Conservation (phyloP, 164 flowering plant species). For the Houttuynia cordata region DNA sequence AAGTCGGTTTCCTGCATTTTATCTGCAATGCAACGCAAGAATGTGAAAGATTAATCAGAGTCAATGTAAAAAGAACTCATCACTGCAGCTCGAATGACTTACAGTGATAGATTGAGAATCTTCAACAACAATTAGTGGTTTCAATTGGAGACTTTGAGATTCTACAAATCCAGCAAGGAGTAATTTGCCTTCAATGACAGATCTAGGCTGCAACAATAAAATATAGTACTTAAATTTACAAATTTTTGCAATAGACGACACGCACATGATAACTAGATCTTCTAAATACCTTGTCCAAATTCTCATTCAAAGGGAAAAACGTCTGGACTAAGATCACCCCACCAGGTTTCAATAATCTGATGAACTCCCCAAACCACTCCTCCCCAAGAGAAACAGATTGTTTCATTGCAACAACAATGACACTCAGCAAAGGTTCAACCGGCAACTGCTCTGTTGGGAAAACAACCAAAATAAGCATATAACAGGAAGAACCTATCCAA, state of each 20-base stretch:
- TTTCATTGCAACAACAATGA: conserved; percentile 27
- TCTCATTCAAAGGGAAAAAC: conserved; percentile 15
- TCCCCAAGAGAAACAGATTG: conserved; percentile 33
- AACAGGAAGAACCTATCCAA: not conserved
- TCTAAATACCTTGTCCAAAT: conserved; percentile 21
- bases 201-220: conserved; percentile 26
- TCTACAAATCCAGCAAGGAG: conserved; percentile 67
- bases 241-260: not conserved
- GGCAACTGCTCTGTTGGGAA: conserved; percentile 43
- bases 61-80: not conserved
- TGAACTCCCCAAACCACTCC: conserved; percentile 36
- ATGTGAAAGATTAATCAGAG: not conserved
- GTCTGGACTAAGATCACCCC: conserved; percentile 34
- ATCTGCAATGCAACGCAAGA: conserved; percentile 23
- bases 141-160: conserved; percentile 24
- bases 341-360: conserved; percentile 64
- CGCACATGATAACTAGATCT: not conserved
- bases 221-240: no score
- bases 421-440: conserved; percentile 46
- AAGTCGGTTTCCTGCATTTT: conserved; percentile 65
- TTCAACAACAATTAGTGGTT: conserved; percentile 17
- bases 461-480: not conserved
- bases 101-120: conserved; percentile 33
- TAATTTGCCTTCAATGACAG: conserved; percentile 44
- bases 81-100: conserved; percentile 9